Base-by-base conservation (phyloP, 2,329 filamentous ascomycete species). In the Arthrobotrys iridis region DNA sequence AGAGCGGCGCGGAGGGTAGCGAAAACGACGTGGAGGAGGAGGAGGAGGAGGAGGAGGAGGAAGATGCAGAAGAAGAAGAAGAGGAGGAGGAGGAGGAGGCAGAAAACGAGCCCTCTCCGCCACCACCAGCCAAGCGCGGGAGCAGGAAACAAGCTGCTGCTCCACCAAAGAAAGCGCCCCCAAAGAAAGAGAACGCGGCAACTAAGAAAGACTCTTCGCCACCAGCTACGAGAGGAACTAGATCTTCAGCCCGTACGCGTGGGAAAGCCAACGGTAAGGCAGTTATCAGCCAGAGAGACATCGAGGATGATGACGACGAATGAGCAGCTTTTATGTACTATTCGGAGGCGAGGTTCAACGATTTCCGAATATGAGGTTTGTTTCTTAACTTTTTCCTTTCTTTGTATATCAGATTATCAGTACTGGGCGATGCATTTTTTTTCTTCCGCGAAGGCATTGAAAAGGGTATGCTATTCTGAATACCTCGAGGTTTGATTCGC, bases 41-140 rank as follows among this genome's bases (percentile, higher is more conserved):
- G 5, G 48, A 55, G 3, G 64, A 64, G 1, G 63, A 68, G 8
- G 71, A 80, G 33, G 66, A 74, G 4, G 77, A 76, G 28, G 77
- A 79, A 24, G 77, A 80, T 18, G 64, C 73, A 46, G 66, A 70
- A 40, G 57, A 64, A 1, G 58, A 76, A 7, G 55, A 57, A 15
- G 48, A 52, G 35, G 64, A 74, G 26, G 48, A 55, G 2, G 37
- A 55, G 45, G 62, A 66, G 35, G 52, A 73, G 18, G 48, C 66
- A 28, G 55, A 52, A 33, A 40, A 48, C 26, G 58, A 75, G 15
- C 57, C 57, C 8, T 60, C 71, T 30, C 35, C 63, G 13, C 63
- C 57, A 10, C 71, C 71, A 20, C 59, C 68, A n/a, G 20, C 52
- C 18, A 60, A 43, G 37, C 55, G 55, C 35, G 60, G 64, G 24